These are phyloP conservation scores for Fusarium armeniacum DNA, from an alignment of 2,329 filamentous ascomycete species.

Conservation along the genomic window DNA sequence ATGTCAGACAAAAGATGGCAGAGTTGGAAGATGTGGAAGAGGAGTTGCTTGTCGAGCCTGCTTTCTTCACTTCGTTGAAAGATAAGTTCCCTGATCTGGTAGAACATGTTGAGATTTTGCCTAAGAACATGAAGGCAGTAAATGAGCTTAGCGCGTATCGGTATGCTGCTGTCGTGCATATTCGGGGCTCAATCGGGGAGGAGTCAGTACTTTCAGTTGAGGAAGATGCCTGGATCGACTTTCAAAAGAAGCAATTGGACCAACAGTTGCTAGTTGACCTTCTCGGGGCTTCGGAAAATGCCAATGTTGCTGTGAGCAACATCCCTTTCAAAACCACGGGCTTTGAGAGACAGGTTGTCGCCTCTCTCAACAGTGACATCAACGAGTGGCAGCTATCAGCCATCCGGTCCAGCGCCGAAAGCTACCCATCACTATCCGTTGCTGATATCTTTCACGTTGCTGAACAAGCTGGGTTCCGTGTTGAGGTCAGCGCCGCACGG, in stretches of 20 bases:
- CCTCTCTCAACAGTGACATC: conserved; percentile 27
- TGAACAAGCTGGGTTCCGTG: conserved; percentile 58
- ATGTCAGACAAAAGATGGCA: conserved; percentile 28
- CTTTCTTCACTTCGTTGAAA: conserved; percentile 43
- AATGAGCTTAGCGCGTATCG: conserved; percentile 50
- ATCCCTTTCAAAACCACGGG: conserved; percentile 50
- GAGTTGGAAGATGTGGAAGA: conserved; percentile 37
- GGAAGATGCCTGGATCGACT: conserved; percentile 39
- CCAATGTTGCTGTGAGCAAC: conserved; percentile 43
- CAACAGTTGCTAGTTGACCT: conserved; percentile 20
- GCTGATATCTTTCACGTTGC: conserved; percentile 40
- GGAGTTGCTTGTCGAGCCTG: conserved; percentile 47
- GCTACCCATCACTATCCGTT: conserved; percentile 25
- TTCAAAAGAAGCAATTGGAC: conserved; percentile 27
- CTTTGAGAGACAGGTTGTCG: conserved; percentile 46
- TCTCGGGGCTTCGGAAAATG: conserved; percentile 7
- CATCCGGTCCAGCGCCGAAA: not conserved
- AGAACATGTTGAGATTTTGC: conserved; percentile 48
- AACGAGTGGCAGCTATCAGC: conserved; percentile 11
- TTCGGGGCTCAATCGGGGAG: not conserved
- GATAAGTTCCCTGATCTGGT: conserved; percentile 29
- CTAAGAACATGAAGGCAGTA: conserved; percentile 47
- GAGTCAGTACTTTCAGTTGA: conserved; percentile 19
- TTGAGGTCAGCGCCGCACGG: conserved; percentile 60
- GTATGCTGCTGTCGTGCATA: conserved; percentile 46